phyloP scores from a whole-genome alignment of 2,329 filamentous ascomycete genomes.

The Hypoxylon sp. region DNA sequence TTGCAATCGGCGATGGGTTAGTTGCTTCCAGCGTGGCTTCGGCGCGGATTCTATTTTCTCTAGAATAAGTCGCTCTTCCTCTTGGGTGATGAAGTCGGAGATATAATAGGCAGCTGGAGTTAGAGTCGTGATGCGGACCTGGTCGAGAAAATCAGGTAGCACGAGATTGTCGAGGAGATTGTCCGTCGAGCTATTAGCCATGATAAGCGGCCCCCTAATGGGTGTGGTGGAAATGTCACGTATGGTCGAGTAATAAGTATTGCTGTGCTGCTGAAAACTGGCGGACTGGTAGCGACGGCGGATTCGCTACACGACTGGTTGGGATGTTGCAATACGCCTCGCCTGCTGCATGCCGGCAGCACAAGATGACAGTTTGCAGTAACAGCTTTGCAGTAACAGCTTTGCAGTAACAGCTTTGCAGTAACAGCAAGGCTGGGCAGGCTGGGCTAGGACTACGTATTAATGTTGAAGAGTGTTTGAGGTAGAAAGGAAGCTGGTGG shows the following conservation, averaged over 20 bases:
- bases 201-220: constrained; percentile 19
- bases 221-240: constrained; percentile 3
- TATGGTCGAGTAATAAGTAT: constrained; percentile 7
- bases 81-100: constrained; percentile 78
- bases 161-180: constrained; percentile 12
- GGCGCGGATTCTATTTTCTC: constrained; percentile 73
- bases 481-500: constrained; percentile 28
- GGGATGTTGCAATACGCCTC: constrained; percentile 12
- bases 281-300: constrained; percentile 9
- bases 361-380: constrained; percentile 17
- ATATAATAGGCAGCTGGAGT: constrained; percentile 82
- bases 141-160: constrained; percentile 59
- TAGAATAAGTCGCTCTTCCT: constrained; percentile 76
- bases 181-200: constrained; percentile 22
- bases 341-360: constrained; percentile 5
- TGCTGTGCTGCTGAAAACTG: constrained; percentile 13
- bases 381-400: too few relatives aligned
- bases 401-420: too few relatives aligned
- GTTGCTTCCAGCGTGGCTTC: constrained; percentile 82
- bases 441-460: constrained; percentile 22
- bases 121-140: constrained; percentile 60
- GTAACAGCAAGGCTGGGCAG: too few relatives aligned
- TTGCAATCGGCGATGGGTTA: constrained; percentile 89
- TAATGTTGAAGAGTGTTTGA: constrained; percentile 27
- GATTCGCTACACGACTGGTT: constrained; percentile 3